A percentile compares a stretch with the other conserved stretches of the same genome.
Evolutionary conservation across 2,329 filamentous ascomycete species (phyloP).

Genomic region (Dactylellina leptospora): DNA sequence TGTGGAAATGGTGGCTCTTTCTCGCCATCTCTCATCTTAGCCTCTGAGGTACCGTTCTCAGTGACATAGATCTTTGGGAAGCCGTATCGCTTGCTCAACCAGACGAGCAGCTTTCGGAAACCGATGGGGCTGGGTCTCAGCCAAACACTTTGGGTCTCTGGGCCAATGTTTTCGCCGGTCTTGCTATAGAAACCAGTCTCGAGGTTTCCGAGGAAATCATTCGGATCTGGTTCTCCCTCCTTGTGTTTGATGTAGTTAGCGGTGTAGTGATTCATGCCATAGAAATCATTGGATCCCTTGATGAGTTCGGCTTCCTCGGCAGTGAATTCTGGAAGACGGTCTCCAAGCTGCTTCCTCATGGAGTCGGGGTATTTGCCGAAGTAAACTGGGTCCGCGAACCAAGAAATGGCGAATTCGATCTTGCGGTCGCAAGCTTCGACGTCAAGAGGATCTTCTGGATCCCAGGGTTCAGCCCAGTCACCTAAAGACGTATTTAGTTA

Average conservation of each 20-base stretch:
- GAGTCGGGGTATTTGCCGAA: constrained; percentile 82
- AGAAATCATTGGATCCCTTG: constrained; percentile 88
- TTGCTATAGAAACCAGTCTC: constrained; percentile 77
- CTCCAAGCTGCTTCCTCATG: constrained; percentile 82
- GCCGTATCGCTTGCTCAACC: constrained; percentile 79
- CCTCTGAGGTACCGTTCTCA: constrained; percentile 85
- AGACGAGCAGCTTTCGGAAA: constrained; percentile 79
- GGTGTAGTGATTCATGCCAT: constrained; percentile 94
- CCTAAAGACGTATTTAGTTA: constrained; percentile 62
- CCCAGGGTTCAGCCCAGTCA: constrained; percentile 84
- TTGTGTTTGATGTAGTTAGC: constrained; percentile 85
- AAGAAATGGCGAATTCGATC: constrained; percentile 85
- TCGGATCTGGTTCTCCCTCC: constrained; percentile 67
- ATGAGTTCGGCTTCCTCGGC: constrained; percentile 77
- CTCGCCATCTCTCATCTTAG: constrained; percentile 68
- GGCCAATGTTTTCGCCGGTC: constrained; percentile 76
- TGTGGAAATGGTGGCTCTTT: constrained; percentile 75
- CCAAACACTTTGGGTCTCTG: constrained; percentile 84
- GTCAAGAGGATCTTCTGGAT: constrained; percentile 76
- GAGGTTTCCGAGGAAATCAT: constrained; percentile 79
- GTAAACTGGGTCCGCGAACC: constrained; percentile 90
- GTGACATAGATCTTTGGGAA: constrained; percentile 84
- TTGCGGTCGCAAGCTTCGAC: constrained; percentile 80
- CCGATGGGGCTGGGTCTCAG: constrained; percentile 77
- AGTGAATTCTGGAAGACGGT: constrained; percentile 78